Conservation (phyloP, 768 basidiomycete genomes). For the Leccinum boreale region DNA sequence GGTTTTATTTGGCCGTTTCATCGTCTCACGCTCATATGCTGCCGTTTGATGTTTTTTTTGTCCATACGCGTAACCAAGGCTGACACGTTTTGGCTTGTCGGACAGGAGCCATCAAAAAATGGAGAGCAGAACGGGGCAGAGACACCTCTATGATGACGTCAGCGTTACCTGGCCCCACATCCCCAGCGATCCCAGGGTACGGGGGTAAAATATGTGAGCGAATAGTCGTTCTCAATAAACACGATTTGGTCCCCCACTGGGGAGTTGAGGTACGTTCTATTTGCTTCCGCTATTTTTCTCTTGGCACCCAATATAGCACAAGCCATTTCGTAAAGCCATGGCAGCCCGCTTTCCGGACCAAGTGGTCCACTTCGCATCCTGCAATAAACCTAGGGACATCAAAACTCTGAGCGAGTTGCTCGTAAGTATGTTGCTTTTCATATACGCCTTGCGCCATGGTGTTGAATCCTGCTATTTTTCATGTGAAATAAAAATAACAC, state of each 20-base stretch:
- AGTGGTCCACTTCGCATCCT: constrained; percentile 66
- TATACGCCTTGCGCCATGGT: background rate
- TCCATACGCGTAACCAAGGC: constrained; percentile 7
- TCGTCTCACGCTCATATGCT: constrained; percentile 20
- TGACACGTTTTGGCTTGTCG: constrained; percentile 13
- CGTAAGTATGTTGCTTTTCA: constrained; percentile 57
- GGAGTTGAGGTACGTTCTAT: constrained; percentile 67
- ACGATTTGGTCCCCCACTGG: constrained; percentile 86
- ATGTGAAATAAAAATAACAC: background rate
- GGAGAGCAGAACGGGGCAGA: constrained; percentile 67
- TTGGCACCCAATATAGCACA: constrained; percentile 12
- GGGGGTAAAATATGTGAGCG: constrained; percentile 61
- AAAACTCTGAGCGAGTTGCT: constrained; percentile 60
- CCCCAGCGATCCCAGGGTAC: constrained; percentile 15
- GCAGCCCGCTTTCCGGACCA: constrained; percentile 67
- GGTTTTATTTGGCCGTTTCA: constrained; percentile 11
- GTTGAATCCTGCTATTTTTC: background rate
- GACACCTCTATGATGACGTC: constrained; percentile 40
- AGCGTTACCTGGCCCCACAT: constrained; percentile 25
- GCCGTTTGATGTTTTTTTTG: constrained; percentile 1
- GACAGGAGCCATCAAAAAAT: constrained; percentile 62
- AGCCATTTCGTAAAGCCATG: constrained; percentile 80
- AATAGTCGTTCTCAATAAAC: constrained; percentile 89
- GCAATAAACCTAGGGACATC: constrained; percentile 65
- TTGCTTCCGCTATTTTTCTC: constrained; percentile 2